Evolutionary conservation across 306 rosid genomes (phyloP), one percentile per base, ranked within the genome.

Genomic region (Ochetophila trinervis): DNA sequence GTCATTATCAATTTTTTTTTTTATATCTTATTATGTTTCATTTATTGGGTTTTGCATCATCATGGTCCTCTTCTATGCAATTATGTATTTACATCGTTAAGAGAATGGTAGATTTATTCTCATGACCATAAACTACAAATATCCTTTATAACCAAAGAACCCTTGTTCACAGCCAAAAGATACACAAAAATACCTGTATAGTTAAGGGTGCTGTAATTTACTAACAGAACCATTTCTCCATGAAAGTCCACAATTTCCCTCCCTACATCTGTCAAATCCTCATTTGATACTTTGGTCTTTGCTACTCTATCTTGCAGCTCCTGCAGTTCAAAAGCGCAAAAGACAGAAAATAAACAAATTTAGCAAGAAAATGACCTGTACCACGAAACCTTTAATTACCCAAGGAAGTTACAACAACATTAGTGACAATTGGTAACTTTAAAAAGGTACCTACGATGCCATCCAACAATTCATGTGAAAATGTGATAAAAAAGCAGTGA

Each of bases 181-280:
- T 30, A 42, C 17, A 48, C 48, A 58, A 24, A 52, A 71, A 40
- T 74, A 90, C 98, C 95, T 77, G 86, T 89, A 74, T 84, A 89
- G 81, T 92, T 92, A 37, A 92, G 91, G 67, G 84, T 82, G 62
- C 95, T 89, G 62, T 92, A 89, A 71, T 89, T 92, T 81, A 80
- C 95, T 69, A 92, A 71, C 86, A 92, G 75, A 76, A 92, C 89
- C 96, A 92, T 87, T 78, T 92, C 98, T 68, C 98, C 98, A 63
- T 92, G 96, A 71, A 92, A 75, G 74, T 92, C 93, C 61, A 87
- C 98, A 37, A 87, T 78, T 66, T 85, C 90, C 68, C 86, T 85
- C 74, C 95, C 86, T 21, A 85, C 77, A 18, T 77, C 57, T 74
- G 83, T 81, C 82, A 83, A 65, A 84, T 87, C 90, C 40, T 55